These are phyloP conservation scores for Centella asiatica DNA, from an alignment of 129 eudicot genomes.

Conservation along the genomic window DNA sequence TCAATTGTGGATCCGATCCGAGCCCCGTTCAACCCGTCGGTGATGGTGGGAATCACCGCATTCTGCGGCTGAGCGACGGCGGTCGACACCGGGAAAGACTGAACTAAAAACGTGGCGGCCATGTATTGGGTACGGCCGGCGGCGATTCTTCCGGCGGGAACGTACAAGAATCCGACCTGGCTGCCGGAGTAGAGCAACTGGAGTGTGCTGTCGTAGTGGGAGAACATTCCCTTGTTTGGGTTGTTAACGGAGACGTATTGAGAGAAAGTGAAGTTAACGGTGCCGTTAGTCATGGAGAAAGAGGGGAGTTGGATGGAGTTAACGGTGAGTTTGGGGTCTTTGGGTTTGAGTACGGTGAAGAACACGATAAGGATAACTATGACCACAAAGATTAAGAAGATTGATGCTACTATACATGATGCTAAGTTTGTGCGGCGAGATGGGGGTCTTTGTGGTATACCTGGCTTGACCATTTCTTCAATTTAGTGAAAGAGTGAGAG, in stretches of 20 bases:
- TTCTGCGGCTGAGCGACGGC: slow-evolving; percentile 20
- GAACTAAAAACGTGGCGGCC: slow-evolving; percentile 64
- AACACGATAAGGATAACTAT: slow-evolving; percentile 44
- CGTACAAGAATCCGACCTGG: slow-evolving; percentile 71
- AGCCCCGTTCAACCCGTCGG: slow-evolving; percentile 35
- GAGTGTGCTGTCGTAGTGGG: slow-evolving; percentile 80
- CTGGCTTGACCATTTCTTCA: slow-evolving; percentile 25
- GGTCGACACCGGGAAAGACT: slow-evolving; percentile 38
- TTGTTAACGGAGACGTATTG: slow-evolving; percentile 66
- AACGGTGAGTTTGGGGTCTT: slow-evolving; percentile 43
- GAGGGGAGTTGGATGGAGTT: slow-evolving; percentile 72
- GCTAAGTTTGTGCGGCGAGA: slow-evolving; percentile 68
- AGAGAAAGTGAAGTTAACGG: slow-evolving; percentile 75
- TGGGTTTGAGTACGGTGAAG: slow-evolving; percentile 76
- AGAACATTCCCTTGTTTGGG: slow-evolving; percentile 72
- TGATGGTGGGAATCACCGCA: slow-evolving; percentile 15
- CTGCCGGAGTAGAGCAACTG: slow-evolving; percentile 49
- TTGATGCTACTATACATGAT: slow-evolving; percentile 68
- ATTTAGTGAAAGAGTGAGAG: too few species aligned
- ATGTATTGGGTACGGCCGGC: slow-evolving; percentile 55
- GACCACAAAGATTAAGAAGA: slow-evolving; percentile 48
- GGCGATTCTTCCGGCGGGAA: slow-evolving; percentile 67
- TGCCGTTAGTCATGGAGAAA: slow-evolving; percentile 54
- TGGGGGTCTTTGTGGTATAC: slow-evolving; percentile 32
- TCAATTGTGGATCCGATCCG: slow-evolving; percentile 56